Evolutionary conservation across 257 asterid genomes (phyloP), one percentile per base, ranked within the genome.

Genomic region (Salvia hispanica): DNA sequence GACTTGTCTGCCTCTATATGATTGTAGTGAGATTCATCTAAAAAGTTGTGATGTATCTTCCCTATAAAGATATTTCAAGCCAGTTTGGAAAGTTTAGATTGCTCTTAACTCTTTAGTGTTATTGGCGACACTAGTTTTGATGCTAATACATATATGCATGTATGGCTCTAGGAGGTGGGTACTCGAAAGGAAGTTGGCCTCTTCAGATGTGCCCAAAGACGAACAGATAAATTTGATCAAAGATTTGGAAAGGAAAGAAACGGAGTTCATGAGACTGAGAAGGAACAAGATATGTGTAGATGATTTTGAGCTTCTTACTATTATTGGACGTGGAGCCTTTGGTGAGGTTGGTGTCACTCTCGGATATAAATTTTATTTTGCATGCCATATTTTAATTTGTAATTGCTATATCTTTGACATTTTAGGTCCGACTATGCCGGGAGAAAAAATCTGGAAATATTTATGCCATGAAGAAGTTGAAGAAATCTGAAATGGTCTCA

Each of bases 391-490:
- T 31, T 43, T 44, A 62, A 8, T 34, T 9, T 61, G 53, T 31
- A 14, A 15, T 51, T 58, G 34, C 44, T 51, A 43, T 58, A 50
- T 72, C 39, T 70, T 39, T 43, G 25, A 58, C 47, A 51, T 62
- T 76, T 66, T 92, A 93, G 97, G 99, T 93, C 56, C 86, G 95
- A 57, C 80, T 93, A 67, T 93, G 99, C 61, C 89, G 95, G 64
- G 99, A 93, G 82, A 93, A 71, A 79, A 93, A 90, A 77, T 85
- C 99, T 4, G 97, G 99, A 62, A 86, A 86, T 74, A 88, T 93
- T 53, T 93, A 93, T 83, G 99, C 99, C 75, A 93, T 93, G 99
- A 93, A 90, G 88, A 93, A 93, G 80, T 78, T 93, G 71, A 93
- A 90, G 87, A 93, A 93, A 85, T 86, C 97, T 71, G 99, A 93